A percentile compares a stretch with the other conserved stretches of the same genome.
phyloP scores from a whole-genome alignment of 179 eudicot species.

The Gypsophila paniculata region DNA sequence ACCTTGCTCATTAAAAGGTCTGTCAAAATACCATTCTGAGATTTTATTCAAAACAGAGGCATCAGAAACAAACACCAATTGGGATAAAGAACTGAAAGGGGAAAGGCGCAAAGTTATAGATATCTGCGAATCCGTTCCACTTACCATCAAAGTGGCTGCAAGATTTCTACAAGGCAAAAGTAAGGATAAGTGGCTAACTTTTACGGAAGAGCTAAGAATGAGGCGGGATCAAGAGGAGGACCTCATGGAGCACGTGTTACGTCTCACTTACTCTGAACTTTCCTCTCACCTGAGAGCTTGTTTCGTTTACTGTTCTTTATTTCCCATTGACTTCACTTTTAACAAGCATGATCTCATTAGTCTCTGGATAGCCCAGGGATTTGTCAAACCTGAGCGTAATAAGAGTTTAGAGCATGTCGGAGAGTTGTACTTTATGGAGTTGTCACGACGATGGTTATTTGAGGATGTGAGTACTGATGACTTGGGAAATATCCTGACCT shows the following conservation, averaged over 20 bases:
- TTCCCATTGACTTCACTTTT: constrained; percentile 28
- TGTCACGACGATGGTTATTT: constrained; percentile 29
- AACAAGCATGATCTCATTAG: constrained; percentile 28
- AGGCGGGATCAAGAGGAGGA: neutral
- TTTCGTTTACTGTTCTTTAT: constrained; percentile 31
- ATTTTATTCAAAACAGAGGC: constrained; percentile 19
- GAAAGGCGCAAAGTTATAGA: neutral
- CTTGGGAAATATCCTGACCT: constrained; percentile 14
- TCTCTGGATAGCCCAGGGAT: constrained; percentile 44
- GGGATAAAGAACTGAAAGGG: neutral
- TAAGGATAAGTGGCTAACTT: neutral
- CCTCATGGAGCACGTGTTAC: constrained; percentile 17
- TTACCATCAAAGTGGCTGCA: constrained; percentile 23
- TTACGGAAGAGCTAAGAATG: neutral
- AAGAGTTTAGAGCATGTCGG: constrained; percentile 20
- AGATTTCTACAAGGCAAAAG: constrained; percentile 11
- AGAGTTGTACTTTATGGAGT: constrained; percentile 28
- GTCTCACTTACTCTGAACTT: constrained; percentile 26
- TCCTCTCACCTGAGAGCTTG: constrained; percentile 28
- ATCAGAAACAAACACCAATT: too few species aligned
- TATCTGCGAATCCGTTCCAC: constrained; percentile 20
- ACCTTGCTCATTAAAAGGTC: constrained; percentile 7
- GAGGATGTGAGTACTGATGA: constrained; percentile 21
- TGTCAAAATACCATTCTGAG: neutral
- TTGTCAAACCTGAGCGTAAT: constrained; percentile 7